phyloP scores from a whole-genome alignment of 768 basidiomycete species.

The Leccinum subgranulosum region DNA sequence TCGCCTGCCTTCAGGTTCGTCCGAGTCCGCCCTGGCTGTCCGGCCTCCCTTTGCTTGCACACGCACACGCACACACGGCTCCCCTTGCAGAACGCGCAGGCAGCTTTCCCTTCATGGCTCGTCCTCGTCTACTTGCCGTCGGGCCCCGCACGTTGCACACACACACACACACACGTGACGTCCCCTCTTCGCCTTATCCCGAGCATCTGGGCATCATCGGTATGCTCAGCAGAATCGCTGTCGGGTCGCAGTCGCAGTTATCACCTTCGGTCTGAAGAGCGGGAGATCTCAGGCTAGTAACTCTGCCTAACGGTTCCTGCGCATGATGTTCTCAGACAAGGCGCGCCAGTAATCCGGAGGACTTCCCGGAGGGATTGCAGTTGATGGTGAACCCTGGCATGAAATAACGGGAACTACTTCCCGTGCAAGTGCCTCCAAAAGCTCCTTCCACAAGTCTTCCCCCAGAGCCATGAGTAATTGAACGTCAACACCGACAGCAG shows the following conservation, averaged over 20 bases:
- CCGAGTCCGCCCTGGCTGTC: too few relatives aligned
- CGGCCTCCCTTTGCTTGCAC: too few relatives aligned
- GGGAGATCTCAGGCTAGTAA: constrained; percentile 3
- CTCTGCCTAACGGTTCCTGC: not conserved
- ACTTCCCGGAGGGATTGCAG: not conserved
- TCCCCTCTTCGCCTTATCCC: too few relatives aligned
- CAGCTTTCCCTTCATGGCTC: too few relatives aligned
- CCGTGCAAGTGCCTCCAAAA: not conserved
- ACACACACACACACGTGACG: too few relatives aligned
- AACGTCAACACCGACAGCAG: not conserved
- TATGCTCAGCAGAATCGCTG: constrained; percentile 2
- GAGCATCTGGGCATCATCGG: constrained; percentile 7
- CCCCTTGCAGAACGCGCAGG: too few relatives aligned
- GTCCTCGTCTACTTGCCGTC: too few relatives aligned
- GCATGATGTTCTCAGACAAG: not conserved
- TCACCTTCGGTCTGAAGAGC: constrained; percentile 11
- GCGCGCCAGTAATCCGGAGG: not conserved
- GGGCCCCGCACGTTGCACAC: too few relatives aligned
- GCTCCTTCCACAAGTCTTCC: not conserved
- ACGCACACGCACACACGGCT: too few relatives aligned
- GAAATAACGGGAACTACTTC: not conserved
- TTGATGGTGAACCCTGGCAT: not conserved
- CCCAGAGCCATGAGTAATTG: not conserved
- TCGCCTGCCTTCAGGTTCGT: too few relatives aligned
- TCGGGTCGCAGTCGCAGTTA: constrained; percentile 7